These are phyloP conservation scores for Chlamydomonas sp. DNA, from an alignment of 139 green algal species.

Conservation along the genomic window DNA sequence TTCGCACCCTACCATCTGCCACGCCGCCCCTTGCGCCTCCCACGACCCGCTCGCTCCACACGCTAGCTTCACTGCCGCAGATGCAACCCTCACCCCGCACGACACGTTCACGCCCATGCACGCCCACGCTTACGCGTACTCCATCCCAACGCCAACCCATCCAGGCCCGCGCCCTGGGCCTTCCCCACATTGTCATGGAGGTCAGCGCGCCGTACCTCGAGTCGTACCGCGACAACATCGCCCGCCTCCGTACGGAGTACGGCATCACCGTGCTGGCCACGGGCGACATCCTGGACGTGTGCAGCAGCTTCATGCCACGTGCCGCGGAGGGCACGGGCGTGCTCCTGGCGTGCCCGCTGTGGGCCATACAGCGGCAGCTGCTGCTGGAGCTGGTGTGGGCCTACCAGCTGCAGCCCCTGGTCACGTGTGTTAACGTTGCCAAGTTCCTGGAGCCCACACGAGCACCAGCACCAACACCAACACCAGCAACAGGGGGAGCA, in stretches of 20 bases:
- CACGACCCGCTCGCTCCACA: no score
- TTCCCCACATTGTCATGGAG: constrained; percentile 18
- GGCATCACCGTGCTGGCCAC: constrained; percentile 18
- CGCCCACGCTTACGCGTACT: no score
- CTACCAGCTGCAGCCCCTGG: constrained; percentile 6
- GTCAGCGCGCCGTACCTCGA: constrained; percentile 17
- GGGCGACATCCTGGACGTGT: constrained; percentile 46
- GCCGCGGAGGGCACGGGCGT: constrained; percentile 15
- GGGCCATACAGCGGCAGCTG: constrained; percentile 1
- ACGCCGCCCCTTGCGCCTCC: no score
- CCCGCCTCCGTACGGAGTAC: not conserved
- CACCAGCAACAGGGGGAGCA: not conserved
- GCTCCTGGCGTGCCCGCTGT: constrained; percentile 29
- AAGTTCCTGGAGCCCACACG: constrained; percentile 4
- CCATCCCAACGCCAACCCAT: not conserved
- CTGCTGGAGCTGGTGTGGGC: constrained; percentile 40
- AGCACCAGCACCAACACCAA: not conserved
- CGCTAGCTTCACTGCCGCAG: no score
- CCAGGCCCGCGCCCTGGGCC: constrained; percentile 19
- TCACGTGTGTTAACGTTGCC: constrained; percentile 33
- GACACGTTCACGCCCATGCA: no score
- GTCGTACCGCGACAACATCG: constrained; percentile 10
- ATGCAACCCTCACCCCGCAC: not conserved
- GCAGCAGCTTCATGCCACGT: constrained; percentile 14
- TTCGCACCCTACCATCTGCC: no score